These are phyloP conservation scores for Hibiscus syriacus DNA, from an alignment of 345 rosid genomes.

Conservation along the genomic window DNA sequence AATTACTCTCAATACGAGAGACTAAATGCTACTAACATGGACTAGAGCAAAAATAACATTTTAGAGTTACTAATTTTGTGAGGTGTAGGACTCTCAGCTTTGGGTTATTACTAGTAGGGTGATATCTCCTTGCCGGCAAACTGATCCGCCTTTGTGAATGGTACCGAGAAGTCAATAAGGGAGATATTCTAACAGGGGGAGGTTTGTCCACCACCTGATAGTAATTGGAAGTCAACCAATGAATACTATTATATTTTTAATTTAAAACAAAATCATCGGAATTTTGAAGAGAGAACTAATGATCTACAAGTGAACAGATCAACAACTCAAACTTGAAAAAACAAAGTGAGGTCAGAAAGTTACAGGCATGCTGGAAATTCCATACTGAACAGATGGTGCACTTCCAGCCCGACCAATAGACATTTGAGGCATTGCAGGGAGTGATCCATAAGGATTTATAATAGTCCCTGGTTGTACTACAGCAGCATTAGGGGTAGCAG, in stretches of 20 bases:
- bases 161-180: slow-evolving; percentile 75
- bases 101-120: slow-evolving; percentile 53
- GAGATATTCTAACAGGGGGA: slow-evolving; percentile 65
- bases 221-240: background rate
- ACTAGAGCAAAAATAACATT: background rate
- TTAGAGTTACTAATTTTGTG: background rate
- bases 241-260: background rate
- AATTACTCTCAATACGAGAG: slow-evolving; percentile 19
- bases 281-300: background rate
- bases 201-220: slow-evolving; percentile 78
- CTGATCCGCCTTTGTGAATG: slow-evolving; percentile 61
- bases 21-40: background rate
- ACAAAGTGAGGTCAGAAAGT: background rate
- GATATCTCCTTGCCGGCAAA: slow-evolving; percentile 76
- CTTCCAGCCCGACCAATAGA: slow-evolving; percentile 74
- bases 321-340: background rate
- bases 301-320: background rate
- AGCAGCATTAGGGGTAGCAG: slow-evolving; percentile 36
- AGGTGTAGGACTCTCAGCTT: slow-evolving; percentile 48
- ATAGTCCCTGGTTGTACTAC: slow-evolving; percentile 43
- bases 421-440: slow-evolving; percentile 85
- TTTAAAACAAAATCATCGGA: background rate
- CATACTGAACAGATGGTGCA: slow-evolving; percentile 53
- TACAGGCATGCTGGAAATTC: slow-evolving; percentile 9
- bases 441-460: slow-evolving; percentile 85